Evolutionary conservation across 371 early-diverging fungal genomes (phyloP).

Genomic region (Nematocida minor): DNA sequence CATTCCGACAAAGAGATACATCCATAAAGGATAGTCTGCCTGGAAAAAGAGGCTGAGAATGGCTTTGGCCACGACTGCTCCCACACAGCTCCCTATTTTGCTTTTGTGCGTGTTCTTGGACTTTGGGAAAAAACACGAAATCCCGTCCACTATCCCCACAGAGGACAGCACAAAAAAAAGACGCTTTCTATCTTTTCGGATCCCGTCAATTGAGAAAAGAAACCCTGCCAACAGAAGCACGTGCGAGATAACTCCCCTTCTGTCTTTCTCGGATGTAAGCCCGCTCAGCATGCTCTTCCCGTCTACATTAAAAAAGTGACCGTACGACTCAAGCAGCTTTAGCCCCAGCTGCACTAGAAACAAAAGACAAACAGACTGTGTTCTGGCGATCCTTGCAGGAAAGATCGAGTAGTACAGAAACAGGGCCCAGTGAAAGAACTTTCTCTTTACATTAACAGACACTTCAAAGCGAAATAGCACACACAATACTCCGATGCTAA

Average conservation of each 20-base stretch:
- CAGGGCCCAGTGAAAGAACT: constrained; percentile 5
- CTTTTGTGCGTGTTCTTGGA: constrained; percentile 22
- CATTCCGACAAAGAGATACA: constrained; percentile 21
- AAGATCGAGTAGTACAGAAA: constrained; percentile 7
- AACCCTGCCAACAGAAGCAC: not conserved
- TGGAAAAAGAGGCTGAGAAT: not conserved
- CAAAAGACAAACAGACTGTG: constrained; percentile 2
- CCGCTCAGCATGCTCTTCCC: not conserved
- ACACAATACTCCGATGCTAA: not conserved
- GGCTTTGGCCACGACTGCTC: not conserved
- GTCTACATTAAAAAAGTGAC: not conserved
- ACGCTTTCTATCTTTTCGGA: not conserved
- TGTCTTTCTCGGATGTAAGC: constrained; percentile 31
- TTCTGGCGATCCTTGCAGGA: not conserved
- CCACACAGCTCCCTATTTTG: constrained; percentile 9
- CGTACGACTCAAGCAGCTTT: not conserved
- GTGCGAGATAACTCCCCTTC: constrained; percentile 33
- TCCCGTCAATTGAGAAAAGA: not conserved
- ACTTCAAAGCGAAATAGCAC: not conserved
- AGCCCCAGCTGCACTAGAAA: not conserved
- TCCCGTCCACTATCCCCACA: constrained; percentile 29
- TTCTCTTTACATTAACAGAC: constrained; percentile 30
- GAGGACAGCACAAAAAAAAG: constrained; percentile 18
- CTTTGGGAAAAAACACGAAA: constrained; percentile 29
- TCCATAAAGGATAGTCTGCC: constrained; percentile 9